Base-by-base conservation (phyloP, 2,329 filamentous ascomycete genomes). In the Cercospora beticola region DNA sequence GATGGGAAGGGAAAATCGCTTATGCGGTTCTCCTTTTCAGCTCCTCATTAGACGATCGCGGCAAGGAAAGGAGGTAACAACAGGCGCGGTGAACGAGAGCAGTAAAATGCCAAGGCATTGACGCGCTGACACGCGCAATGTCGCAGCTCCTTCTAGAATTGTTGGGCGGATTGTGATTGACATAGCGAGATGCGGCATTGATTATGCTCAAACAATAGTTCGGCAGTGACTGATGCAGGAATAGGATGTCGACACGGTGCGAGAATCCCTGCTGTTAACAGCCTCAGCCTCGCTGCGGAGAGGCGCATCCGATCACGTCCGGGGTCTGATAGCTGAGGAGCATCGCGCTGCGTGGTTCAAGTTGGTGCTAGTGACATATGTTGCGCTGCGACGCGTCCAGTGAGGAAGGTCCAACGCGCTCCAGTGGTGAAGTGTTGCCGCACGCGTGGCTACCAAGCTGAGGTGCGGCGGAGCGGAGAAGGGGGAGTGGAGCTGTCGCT, bases 1-100 rank as follows among this genome's bases (percentile, higher is more conserved):
- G 54, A 58, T 58, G 54, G 7, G 54, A 10, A 28, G 23, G 30
- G 2, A n/a, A 58, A 10, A 58, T 31, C n/a, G 54, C 54, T 18
- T 31, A 33, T 58, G 54, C 54, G 54, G 12, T 31, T 58, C 54
- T 58, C 54, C 54, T 58, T 58, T 58, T 52, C 46, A 52, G 18
- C 46, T 52, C 46, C 46, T 23, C 46, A 23, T 52, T 23, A 18
- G 18, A 49, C 43, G 43, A 49, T 49, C n/a, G 18, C 43, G 43
- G 43, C n/a, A 23, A 49, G 43, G 43, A 49, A 23, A 49, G 43
- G n/a, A 49, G n/a, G 43, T 1, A 49, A 23, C 3, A 12, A 4
- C n/a, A 16, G 18, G 43, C 43, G 23, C 23, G 54, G n/a, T 57
- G 54, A 0, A 58, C 26, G 30, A 18, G 54, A 58, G 54, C 26